A percentile compares a stretch with the other conserved stretches of the same genome.
phyloP scores from a whole-genome alignment of 495 filamentous ascomycete species.

The Aspergillus biplanus region DNA sequence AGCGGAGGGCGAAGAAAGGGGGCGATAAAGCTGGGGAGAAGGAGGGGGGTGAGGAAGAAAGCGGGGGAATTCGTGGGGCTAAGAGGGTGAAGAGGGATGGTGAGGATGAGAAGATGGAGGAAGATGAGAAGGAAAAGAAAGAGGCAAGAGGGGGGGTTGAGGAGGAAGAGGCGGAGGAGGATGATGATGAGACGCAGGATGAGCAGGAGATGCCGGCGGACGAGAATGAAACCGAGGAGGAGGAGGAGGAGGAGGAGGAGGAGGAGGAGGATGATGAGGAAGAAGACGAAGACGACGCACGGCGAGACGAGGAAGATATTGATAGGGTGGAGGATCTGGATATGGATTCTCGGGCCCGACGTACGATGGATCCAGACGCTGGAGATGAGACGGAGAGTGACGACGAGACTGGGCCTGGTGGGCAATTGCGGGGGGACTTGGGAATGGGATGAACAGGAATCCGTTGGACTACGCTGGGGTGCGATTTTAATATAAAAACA shows the following conservation, averaged over 20 bases:
- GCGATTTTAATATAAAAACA: neutral
- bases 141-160: conserved; percentile 50
- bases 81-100: conserved; percentile 54
- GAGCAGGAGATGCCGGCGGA: conserved; percentile 56
- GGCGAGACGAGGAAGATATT: conserved; percentile 56
- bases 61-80: conserved; percentile 50
- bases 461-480: neutral
- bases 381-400: conserved; percentile 46
- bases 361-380: conserved; percentile 44
- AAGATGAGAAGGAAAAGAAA: conserved; percentile 54
- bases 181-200: conserved; percentile 52
- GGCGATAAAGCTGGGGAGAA: conserved; percentile 35
- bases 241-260: conserved; percentile 58
- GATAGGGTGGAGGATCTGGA: conserved; percentile 68
- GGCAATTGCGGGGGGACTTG: conserved; percentile 47
- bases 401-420: conserved; percentile 46
- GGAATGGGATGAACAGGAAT: conserved; percentile 35
- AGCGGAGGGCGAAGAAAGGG: conserved; percentile 63
- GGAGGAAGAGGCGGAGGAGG: conserved; percentile 48
- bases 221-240: conserved; percentile 55
- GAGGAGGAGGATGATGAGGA: conserved; percentile 55
- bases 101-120: conserved; percentile 44
- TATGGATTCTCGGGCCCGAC: conserved; percentile 29
- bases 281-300: conserved; percentile 45
- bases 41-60: conserved; percentile 48